Evolutionary conservation across 176 grass and related monocot species (phyloP).

Genomic region (Avena insularis): DNA sequence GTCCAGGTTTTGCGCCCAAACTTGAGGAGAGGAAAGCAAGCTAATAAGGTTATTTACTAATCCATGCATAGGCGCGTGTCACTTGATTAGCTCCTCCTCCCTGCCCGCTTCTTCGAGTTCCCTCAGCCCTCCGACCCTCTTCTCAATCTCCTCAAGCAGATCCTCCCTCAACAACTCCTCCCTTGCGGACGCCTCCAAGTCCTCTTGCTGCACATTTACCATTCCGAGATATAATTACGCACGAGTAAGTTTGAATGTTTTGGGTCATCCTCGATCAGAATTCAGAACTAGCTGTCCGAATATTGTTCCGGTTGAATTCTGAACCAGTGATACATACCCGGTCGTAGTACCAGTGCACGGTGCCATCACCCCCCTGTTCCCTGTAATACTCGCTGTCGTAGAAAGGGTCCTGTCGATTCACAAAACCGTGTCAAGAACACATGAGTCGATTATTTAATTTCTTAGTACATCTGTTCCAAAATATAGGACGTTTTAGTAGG

Average conservation of each 20-base stretch:
- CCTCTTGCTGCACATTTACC: conserved; percentile 73
- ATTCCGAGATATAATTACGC: not conserved
- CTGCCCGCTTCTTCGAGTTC: conserved; percentile 83
- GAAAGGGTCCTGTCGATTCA: conserved; percentile 70
- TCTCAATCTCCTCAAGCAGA: conserved; percentile 92
- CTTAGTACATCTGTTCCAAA: not conserved
- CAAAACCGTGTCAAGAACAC: not conserved
- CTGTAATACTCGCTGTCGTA: conserved; percentile 86
- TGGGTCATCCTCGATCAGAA: too few relatives aligned
- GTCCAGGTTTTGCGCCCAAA: too few relatives aligned
- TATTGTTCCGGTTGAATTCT: too few relatives aligned
- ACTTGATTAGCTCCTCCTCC: conserved; percentile 56
- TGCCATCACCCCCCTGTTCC: conserved; percentile 72
- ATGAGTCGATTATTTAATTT: not conserved
- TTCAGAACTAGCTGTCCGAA: too few relatives aligned
- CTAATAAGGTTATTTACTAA: too few relatives aligned
- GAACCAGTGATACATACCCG: conserved; percentile 45
- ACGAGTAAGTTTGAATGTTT: too few relatives aligned
- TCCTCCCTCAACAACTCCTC: conserved; percentile 86
- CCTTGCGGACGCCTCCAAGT: conserved; percentile 77
- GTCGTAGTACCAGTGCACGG: conserved; percentile 90
- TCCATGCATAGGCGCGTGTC: too few relatives aligned
- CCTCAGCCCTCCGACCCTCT: conserved; percentile 86
- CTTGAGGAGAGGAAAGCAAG: too few relatives aligned
- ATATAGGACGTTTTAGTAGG: too few relatives aligned